Conservation (phyloP, 192 early-diverging fungal species). For the Coemansia sp. region DNA sequence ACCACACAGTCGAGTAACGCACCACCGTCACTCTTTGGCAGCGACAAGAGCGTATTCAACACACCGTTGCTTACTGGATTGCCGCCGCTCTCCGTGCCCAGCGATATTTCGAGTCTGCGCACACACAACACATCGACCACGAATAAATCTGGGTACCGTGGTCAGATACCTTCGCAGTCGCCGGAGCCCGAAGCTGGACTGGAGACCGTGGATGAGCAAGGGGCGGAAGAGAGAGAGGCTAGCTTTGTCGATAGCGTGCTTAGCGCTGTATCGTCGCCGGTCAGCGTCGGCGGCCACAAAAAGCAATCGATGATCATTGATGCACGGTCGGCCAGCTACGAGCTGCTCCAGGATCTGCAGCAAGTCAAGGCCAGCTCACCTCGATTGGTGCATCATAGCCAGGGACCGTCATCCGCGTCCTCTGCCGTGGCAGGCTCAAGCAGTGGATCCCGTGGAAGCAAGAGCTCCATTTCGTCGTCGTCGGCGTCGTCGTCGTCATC, state of each 20-base stretch:
- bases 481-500: background rate
- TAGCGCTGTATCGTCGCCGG: constrained; percentile 41
- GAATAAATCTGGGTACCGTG: background rate
- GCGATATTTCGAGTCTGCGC: constrained; percentile 47
- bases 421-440: background rate
- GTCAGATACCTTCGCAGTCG: constrained; percentile 1
- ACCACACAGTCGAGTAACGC: constrained; percentile 52
- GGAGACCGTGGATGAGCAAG: background rate
- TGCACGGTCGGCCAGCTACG: constrained; percentile 35
- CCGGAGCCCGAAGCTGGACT: background rate
- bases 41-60: constrained; percentile 49
- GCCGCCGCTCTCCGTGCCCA: constrained; percentile 46
- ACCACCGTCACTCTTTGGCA: constrained; percentile 52
- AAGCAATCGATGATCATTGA: constrained; percentile 51
- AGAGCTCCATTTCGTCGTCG: background rate
- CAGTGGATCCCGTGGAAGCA: background rate
- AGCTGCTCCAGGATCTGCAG: constrained; percentile 35
- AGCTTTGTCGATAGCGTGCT: constrained; percentile 18
- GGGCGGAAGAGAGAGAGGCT: background rate
- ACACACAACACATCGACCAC: constrained; percentile 14
- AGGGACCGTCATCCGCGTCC: constrained; percentile 1
- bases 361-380: constrained; percentile 31
- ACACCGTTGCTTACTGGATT: constrained; percentile 44
- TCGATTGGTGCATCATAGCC: constrained; percentile 7
- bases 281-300: constrained; percentile 51